Conservation (phyloP, 73 alveolate species). For the Paramecium primaurelia region DNA sequence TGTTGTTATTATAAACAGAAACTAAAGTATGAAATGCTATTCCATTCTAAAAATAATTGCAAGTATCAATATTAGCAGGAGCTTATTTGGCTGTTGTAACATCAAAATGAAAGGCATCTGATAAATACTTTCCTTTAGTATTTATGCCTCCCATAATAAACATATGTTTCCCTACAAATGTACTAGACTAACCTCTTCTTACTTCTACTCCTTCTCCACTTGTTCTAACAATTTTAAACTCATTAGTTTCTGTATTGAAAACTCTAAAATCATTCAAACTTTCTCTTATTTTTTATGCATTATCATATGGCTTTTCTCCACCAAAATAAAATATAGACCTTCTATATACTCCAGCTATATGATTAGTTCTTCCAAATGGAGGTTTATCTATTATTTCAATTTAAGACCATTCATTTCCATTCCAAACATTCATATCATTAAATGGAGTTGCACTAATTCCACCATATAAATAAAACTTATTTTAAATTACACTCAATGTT, state of each 20-base stretch:
- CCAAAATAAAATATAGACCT: slow-evolving; percentile 6
- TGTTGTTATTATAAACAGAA: background rate
- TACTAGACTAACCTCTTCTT: slow-evolving; percentile 10
- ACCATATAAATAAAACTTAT: background rate
- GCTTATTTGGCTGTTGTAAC: background rate
- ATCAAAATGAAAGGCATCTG: slow-evolving; percentile 16
- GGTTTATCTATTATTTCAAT: background rate
- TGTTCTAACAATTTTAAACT: slow-evolving; percentile 20
- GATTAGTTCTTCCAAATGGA: slow-evolving; percentile 31
- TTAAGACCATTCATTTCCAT: slow-evolving; percentile 27
- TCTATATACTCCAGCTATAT: background rate
- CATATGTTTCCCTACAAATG: slow-evolving; percentile 5
- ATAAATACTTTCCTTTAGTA: background rate
- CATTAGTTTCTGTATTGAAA: slow-evolving; percentile 5
- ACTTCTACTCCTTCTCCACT: slow-evolving; percentile 48
- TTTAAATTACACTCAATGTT: background rate
- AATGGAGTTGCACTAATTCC: slow-evolving; percentile 36
- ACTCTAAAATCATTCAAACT: slow-evolving; percentile 31
- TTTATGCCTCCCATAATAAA: slow-evolving; percentile 13
- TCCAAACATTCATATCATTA: slow-evolving; percentile 7
- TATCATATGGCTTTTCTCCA: slow-evolving; percentile 45
- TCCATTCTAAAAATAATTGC: slow-evolving; percentile 2
- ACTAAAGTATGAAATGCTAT: slow-evolving; percentile 35
- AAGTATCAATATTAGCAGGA: slow-evolving; percentile 11
- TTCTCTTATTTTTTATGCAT: slow-evolving; percentile 17